A percentile compares a stretch with the other conserved stretches of the same genome.
Conservation (phyloP, 2,329 filamentous ascomycete genomes). For the Tetracladium maxilliforme region DNA sequence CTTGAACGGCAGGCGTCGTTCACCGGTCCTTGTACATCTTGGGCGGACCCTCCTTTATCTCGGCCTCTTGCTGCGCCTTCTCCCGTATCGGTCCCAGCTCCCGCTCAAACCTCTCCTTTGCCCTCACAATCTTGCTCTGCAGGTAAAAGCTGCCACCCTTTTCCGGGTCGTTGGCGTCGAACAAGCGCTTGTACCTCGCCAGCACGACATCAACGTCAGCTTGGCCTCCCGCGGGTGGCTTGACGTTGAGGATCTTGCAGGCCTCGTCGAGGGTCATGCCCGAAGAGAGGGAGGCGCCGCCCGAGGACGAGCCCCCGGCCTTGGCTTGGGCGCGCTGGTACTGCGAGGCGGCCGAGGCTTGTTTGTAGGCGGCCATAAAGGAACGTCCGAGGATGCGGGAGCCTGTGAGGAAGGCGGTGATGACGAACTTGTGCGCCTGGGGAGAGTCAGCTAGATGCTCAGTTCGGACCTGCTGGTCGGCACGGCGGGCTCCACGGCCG, state of each 20-base stretch:
- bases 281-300: constrained; percentile 40
- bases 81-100: constrained; percentile 64
- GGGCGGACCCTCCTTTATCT: constrained; percentile 73
- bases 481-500: too few species aligned
- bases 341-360: constrained; percentile 75
- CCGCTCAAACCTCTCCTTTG: constrained; percentile 80
- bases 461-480: too few species aligned
- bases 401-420: constrained; percentile 83
- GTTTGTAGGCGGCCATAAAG: constrained; percentile 87
- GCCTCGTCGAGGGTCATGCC: constrained; percentile 92
- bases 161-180: constrained; percentile 86
- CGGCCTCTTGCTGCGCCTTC: constrained; percentile 59
- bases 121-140: constrained; percentile 89
- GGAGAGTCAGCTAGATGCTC: too few species aligned
- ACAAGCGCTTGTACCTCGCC: constrained; percentile 84
- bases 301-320: constrained; percentile 25
- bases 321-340: constrained; percentile 64
- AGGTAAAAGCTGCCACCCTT: constrained; percentile 97
- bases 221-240: constrained; percentile 66
- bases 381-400: constrained; percentile 84
- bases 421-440: constrained; percentile 88
- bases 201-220: constrained; percentile 67
- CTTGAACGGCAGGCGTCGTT: too few species aligned
- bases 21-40: constrained; percentile 88
- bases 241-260: constrained; percentile 92